Evolutionary conservation across 2,329 filamentous ascomycete genomes (phyloP).

Genomic region (Trichoderma sp.): DNA sequence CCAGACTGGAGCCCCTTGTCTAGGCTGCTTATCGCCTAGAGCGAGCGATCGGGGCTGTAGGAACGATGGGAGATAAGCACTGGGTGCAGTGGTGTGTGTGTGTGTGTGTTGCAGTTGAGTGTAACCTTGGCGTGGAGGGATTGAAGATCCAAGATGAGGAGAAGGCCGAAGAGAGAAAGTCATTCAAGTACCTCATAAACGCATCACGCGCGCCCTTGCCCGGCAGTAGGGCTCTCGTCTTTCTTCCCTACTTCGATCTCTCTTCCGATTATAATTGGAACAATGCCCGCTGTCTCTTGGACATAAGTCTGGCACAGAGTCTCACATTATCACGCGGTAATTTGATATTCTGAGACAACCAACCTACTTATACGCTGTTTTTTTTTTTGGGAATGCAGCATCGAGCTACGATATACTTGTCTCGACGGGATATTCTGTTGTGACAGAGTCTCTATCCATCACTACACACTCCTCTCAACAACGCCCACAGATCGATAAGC

Average conservation of each 20-base stretch:
- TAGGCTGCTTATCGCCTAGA: constrained; percentile 14
- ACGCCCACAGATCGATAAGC: background rate
- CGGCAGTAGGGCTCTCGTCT: background rate
- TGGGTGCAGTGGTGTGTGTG: background rate
- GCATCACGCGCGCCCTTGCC: background rate
- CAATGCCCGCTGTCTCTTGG: background rate
- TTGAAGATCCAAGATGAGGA: constrained; percentile 11
- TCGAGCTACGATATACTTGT: background rate
- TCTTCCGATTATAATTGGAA: background rate
- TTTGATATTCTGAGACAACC: background rate
- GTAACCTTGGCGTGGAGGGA: background rate
- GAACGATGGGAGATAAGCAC: constrained; percentile 10
- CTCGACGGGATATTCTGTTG: background rate
- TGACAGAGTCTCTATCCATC: background rate
- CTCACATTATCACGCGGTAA: background rate
- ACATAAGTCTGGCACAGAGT: background rate
- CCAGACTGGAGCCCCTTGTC: background rate
- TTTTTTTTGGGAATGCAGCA: background rate
- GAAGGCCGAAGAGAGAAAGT: constrained; percentile 4
- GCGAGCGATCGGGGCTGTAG: background rate
- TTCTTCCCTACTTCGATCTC: background rate
- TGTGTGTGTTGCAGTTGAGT: background rate
- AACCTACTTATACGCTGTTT: background rate
- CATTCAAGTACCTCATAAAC: constrained; percentile 6
- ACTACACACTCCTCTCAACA: background rate